phyloP scores from a whole-genome alignment of 805 yeast genomes.

The Brettanomyces naardenensis region DNA sequence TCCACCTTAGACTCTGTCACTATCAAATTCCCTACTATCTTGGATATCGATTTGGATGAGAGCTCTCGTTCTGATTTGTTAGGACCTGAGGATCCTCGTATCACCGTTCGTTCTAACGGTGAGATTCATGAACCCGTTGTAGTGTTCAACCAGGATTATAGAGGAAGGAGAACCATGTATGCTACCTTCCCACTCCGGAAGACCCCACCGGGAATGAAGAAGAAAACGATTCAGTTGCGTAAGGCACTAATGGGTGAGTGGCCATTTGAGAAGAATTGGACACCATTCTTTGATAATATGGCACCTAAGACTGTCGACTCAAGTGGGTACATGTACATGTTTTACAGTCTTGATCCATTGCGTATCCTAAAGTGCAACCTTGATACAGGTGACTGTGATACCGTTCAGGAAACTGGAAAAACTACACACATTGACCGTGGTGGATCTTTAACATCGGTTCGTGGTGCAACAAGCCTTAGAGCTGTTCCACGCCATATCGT shows the following conservation, averaged over 20 bases:
- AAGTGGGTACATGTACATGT: conserved; percentile 22
- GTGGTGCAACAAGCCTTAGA: conserved; percentile 27
- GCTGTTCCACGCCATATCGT: conserved; percentile 21
- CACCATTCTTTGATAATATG: conserved; percentile 27
- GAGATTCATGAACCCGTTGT: conserved; percentile 40
- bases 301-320: conserved; percentile 19
- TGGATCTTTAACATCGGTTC: conserved; percentile 16
- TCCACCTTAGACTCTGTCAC: conserved; percentile 18
- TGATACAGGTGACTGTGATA: conserved; percentile 24
- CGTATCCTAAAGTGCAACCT: conserved; percentile 25
- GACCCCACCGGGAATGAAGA: conserved; percentile 16
- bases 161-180: conserved; percentile 23
- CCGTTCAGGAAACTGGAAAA: conserved; percentile 20
- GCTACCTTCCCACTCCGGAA: conserved; percentile 26
- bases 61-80: conserved; percentile 18
- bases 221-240: conserved; percentile 11
- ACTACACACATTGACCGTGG: conserved; percentile 13
- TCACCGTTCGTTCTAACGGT: conserved; percentile 26
- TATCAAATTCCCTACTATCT: conserved; percentile 23
- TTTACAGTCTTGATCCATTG: conserved; percentile 27
- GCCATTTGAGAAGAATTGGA: conserved; percentile 31
- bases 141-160: conserved; percentile 28
- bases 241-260: conserved; percentile 15
- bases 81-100: conserved; percentile 48
- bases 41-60: conserved; percentile 23